Conservation (phyloP, 495 filamentous ascomycete genomes). For the Xylaria acuta region DNA sequence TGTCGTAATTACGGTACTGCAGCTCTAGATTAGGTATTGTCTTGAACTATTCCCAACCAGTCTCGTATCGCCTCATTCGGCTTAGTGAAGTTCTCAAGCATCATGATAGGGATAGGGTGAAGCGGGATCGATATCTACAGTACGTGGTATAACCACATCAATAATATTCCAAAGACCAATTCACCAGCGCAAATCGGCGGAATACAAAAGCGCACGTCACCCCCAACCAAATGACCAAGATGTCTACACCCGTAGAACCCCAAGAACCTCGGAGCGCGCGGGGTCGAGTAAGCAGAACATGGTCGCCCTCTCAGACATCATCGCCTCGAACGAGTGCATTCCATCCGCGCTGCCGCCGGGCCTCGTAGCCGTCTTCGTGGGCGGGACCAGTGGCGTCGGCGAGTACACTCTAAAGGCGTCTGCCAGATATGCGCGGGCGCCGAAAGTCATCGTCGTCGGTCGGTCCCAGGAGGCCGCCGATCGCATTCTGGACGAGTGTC, state of each 20-base stretch:
- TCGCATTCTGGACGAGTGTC: conserved; percentile 49
- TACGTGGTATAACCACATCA: background rate
- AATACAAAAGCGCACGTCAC: background rate
- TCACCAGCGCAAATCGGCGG: background rate
- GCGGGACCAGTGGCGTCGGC: conserved; percentile 67
- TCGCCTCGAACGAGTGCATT: conserved; percentile 43
- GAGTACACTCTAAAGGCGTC: conserved; percentile 54
- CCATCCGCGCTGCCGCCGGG: conserved; percentile 40
- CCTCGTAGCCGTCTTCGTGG: conserved; percentile 60
- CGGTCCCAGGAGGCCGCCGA: conserved; percentile 47
- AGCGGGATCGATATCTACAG: background rate
- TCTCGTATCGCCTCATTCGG: conserved; percentile 11
- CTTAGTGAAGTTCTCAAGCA: background rate
- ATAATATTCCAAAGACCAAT: background rate
- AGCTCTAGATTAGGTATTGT: background rate
- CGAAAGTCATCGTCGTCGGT: conserved; percentile 49
- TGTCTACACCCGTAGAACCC: background rate
- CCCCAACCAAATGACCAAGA: background rate
- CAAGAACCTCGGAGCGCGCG: background rate
- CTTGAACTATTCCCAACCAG: background rate
- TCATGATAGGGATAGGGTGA: background rate
- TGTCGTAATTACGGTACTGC: too few species aligned
- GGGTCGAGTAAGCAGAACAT: conserved; percentile 29
- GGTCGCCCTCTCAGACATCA: conserved; percentile 39
- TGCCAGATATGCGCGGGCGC: conserved; percentile 50